phyloP scores from a whole-genome alignment of 2,329 filamentous ascomycete species.

The Pestalotiopsis sp. region DNA sequence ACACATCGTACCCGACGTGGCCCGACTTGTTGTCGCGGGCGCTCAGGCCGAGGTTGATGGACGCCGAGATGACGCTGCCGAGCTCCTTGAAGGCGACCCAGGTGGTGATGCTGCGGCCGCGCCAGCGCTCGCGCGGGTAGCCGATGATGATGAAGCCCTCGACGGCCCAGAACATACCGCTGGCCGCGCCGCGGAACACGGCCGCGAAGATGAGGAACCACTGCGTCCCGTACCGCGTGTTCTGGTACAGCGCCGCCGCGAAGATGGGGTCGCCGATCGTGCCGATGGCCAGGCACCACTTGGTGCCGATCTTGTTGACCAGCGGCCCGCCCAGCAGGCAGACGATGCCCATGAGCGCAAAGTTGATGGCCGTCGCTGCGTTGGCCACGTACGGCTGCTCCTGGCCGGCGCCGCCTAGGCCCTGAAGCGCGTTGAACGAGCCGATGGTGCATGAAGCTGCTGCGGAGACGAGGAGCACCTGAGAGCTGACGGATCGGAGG shows the following conservation, averaged over 20 bases:
- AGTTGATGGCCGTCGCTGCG: constrained; percentile 29
- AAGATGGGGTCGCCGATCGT: constrained; percentile 29
- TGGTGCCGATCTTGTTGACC: constrained; percentile 25
- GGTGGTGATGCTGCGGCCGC: background rate
- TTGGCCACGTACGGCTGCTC: constrained; percentile 18
- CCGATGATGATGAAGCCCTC: constrained; percentile 16
- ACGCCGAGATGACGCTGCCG: constrained; percentile 4
- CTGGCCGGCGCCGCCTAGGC: constrained; percentile 10
- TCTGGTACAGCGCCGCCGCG: constrained; percentile 29
- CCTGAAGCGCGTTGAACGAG: constrained; percentile 1
- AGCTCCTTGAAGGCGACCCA: constrained; percentile 5
- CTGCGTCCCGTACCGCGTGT: constrained; percentile 30
- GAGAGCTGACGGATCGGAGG: background rate
- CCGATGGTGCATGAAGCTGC: background rate
- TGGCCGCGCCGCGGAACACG: constrained; percentile 24
- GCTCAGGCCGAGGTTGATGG: constrained; percentile 7
- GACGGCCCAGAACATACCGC: constrained; percentile 22
- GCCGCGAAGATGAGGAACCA: constrained; percentile 30
- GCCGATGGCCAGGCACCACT: constrained; percentile 26
- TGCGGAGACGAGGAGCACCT: background rate
- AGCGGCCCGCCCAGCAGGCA: constrained; percentile 25
- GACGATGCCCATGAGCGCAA: constrained; percentile 28
- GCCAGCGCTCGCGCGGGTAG: constrained; percentile 19
- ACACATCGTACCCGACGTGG: background rate
- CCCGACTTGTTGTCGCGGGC: constrained; percentile 4